Conservation (phyloP, 495 filamentous ascomycete species). For the Cercophora sp. region DNA sequence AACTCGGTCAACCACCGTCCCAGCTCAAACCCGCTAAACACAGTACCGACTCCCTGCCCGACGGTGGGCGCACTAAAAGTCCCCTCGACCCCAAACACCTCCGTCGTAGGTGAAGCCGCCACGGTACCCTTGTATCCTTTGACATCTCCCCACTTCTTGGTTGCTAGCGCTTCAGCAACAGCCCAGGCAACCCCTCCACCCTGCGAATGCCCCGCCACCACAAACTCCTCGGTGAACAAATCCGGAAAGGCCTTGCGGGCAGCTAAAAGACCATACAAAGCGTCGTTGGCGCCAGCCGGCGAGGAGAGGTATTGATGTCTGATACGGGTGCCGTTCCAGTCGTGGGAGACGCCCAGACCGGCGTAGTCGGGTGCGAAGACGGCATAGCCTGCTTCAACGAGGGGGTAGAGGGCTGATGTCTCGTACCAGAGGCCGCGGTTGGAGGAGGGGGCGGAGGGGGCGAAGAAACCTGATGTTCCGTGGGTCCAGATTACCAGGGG, state of each 20-base stretch:
- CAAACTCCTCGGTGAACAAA: constrained; percentile 34
- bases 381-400: constrained; percentile 49
- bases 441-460: constrained; percentile 38
- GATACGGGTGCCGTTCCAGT: constrained; percentile 32
- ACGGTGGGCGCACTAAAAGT: not conserved
- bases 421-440: constrained; percentile 44
- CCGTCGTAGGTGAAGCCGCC: constrained; percentile 34
- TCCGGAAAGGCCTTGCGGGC: constrained; percentile 39
- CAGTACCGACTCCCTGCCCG: not conserved
- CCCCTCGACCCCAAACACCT: constrained; percentile 19
- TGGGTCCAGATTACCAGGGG: constrained; percentile 52
- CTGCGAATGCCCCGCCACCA: constrained; percentile 47
- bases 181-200: constrained; percentile 47
- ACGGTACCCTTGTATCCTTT: constrained; percentile 42
- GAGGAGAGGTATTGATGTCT: constrained; percentile 40
- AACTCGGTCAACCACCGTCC: not conserved
- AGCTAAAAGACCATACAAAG: constrained; percentile 42
- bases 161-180: constrained; percentile 36
- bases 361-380: constrained; percentile 56
- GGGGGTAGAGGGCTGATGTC: constrained; percentile 22
- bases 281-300: constrained; percentile 39
- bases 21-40: not conserved
- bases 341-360: constrained; percentile 46
- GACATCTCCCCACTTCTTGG: not conserved
- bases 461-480: constrained; percentile 46